phyloP scores from a whole-genome alignment of 495 filamentous ascomycete genomes.

The Penicillium daleae region DNA sequence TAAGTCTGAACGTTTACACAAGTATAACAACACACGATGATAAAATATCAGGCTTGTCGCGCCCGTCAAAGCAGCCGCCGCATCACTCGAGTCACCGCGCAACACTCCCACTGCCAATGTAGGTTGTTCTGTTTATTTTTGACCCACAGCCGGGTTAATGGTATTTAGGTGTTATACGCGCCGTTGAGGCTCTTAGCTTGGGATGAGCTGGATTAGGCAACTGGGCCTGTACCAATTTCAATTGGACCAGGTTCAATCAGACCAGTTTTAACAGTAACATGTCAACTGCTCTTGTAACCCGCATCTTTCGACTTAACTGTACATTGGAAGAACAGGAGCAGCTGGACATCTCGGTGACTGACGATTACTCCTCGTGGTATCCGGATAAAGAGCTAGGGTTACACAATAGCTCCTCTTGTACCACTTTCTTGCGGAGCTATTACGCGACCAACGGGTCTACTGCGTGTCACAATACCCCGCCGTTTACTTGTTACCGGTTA shows the following conservation, averaged over 20 bases:
- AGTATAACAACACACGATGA: too few species aligned
- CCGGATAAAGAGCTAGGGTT: slow-evolving; percentile 10
- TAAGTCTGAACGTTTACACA: too few species aligned
- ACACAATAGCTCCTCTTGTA: slow-evolving; percentile 8
- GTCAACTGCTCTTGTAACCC: slow-evolving; percentile 3
- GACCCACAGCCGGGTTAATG: not conserved
- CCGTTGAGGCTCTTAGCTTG: slow-evolving; percentile 8
- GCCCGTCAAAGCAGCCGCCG: too few species aligned
- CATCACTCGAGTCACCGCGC: too few species aligned
- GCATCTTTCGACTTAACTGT: slow-evolving; percentile 15
- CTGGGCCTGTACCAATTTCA: too few species aligned
- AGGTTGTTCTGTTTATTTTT: too few species aligned
- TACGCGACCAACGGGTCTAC: slow-evolving; percentile 12
- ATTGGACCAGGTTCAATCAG: slow-evolving; percentile 2
- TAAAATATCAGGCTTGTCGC: too few species aligned
- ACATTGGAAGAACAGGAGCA: slow-evolving; percentile 8
- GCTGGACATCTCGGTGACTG: slow-evolving; percentile 13
- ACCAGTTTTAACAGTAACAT: slow-evolving; percentile 9
- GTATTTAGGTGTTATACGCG: slow-evolving; percentile 1
- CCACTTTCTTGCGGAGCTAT: slow-evolving; percentile 13
- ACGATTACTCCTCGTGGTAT: slow-evolving; percentile 7
- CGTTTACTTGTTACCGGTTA: slow-evolving; percentile 12
- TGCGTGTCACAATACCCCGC: slow-evolving; percentile 14
- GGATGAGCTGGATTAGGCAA: slow-evolving; percentile 4
- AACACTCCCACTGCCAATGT: too few species aligned